phyloP scores from a whole-genome alignment of 2,329 filamentous ascomycete species.

The Fusarium brevicatenulatum region DNA sequence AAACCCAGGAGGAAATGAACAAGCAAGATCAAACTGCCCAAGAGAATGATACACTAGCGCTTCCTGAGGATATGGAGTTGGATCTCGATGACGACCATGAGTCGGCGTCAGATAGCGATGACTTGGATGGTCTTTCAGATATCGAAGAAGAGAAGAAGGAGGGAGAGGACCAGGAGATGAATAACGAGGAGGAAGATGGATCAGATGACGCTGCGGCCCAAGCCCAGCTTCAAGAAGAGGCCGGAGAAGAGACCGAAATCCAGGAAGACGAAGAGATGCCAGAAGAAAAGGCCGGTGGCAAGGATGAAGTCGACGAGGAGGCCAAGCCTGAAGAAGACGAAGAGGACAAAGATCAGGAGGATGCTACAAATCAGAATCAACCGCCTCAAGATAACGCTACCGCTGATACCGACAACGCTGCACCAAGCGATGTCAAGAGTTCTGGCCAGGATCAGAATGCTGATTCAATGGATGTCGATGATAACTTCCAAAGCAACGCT shows the following conservation, averaged over 20 bases:
- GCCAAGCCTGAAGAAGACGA: conserved; percentile 59
- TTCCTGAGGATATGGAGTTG: conserved; percentile 90
- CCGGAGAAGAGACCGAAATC: conserved; percentile 64
- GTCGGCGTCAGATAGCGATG: conserved; percentile 65
- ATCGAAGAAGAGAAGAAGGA: conserved; percentile 58
- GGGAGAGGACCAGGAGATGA: conserved; percentile 53
- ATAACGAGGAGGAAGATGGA: conserved; percentile 49
- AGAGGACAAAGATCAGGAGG: conserved; percentile 64
- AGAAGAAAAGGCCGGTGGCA: conserved; percentile 52
- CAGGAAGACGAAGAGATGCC: conserved; percentile 65
- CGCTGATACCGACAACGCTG: conserved; percentile 69
- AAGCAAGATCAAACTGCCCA: conserved; percentile 79
- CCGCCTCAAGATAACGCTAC: conserved; percentile 59
- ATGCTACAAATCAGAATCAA: conserved; percentile 54
- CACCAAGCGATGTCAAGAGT: conserved; percentile 71
- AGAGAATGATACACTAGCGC: conserved; percentile 82
- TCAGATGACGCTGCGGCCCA: conserved; percentile 51
- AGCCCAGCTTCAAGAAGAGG: conserved; percentile 52
- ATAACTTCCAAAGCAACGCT: conserved; percentile 67
- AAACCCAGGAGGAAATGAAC: conserved; percentile 66
- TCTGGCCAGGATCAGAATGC: conserved; percentile 73
- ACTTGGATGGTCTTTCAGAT: conserved; percentile 68
- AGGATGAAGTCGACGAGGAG: conserved; percentile 61
- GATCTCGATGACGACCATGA: conserved; percentile 78
- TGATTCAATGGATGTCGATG: conserved; percentile 69